phyloP scores from a whole-genome alignment of 495 filamentous ascomycete species.

The Aspergillus cristatus region DNA sequence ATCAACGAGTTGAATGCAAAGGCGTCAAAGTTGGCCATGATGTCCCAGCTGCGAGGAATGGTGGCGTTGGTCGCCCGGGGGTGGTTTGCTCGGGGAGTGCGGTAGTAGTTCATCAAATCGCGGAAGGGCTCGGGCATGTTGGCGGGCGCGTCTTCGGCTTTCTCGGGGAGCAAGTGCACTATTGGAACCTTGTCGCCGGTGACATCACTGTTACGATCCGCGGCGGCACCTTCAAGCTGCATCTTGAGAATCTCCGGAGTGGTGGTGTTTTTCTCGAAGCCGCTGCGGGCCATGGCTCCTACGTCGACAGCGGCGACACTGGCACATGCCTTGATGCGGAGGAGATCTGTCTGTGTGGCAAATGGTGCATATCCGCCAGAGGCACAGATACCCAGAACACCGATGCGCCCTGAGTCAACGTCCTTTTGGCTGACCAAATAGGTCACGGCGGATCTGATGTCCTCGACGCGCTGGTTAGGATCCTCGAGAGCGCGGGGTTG shows the following conservation, averaged over 20 bases:
- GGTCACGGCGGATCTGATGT: slow-evolving; percentile 21
- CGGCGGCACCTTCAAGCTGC: slow-evolving; percentile 8
- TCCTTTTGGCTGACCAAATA: slow-evolving; percentile 17
- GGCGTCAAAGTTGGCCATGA: slow-evolving; percentile 21
- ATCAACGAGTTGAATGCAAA: slow-evolving; percentile 21
- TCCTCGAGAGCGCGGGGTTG: slow-evolving; percentile 23
- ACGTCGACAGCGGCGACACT: slow-evolving; percentile 15
- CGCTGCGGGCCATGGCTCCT: slow-evolving; percentile 16
- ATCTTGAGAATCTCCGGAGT: slow-evolving; percentile 7
- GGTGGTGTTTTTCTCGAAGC: slow-evolving; percentile 1
- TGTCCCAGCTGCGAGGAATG: slow-evolving; percentile 11
- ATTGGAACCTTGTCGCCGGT: slow-evolving; percentile 7
- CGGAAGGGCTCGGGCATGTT: slow-evolving; percentile 1
- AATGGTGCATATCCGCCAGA: slow-evolving; percentile 20
- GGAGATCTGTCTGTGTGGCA: slow-evolving; percentile 22
- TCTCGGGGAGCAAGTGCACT: slow-evolving; percentile 5
- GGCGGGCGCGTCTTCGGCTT: slow-evolving; percentile 3
- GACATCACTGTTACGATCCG: slow-evolving; percentile 9
- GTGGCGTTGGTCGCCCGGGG: slow-evolving; percentile 5
- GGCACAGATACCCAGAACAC: slow-evolving; percentile 28
- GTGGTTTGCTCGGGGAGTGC: slow-evolving; percentile 12
- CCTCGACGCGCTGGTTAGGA: slow-evolving; percentile 23
- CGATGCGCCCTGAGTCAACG: slow-evolving; percentile 20
- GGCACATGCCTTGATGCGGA: slow-evolving; percentile 24
- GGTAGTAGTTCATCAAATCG: slow-evolving; percentile 14